Percentiles rank a stretch among this genome's conserved stretches.
Evolutionary conservation across 2,329 filamentous ascomycete species (phyloP).

Genomic region (Trichoderma gracile): DNA sequence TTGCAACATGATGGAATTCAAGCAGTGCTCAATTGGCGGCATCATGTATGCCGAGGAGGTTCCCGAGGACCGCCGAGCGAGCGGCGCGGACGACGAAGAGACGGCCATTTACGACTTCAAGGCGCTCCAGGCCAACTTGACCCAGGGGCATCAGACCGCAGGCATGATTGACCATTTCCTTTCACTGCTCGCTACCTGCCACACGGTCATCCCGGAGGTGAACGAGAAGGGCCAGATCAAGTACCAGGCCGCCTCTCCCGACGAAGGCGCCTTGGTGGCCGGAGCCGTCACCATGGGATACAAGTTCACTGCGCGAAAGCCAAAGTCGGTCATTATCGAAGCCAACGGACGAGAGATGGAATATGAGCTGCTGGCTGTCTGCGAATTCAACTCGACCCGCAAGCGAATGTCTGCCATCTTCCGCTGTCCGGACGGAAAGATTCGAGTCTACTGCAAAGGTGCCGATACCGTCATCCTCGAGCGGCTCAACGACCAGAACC

Average conservation of each 20-base stretch:
- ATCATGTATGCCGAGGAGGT: constrained; percentile 93
- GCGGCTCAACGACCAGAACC: constrained; percentile 78
- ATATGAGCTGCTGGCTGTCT: constrained; percentile 93
- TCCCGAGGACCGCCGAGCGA: constrained; percentile 83
- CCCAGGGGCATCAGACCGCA: constrained; percentile 52
- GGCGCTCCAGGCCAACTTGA: constrained; percentile 68
- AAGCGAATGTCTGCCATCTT: constrained; percentile 99
- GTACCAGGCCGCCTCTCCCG: constrained; percentile 95
- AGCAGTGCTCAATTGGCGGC: constrained; percentile 88
- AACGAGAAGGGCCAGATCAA: constrained; percentile 83
- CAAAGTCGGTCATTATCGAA: constrained; percentile 80
- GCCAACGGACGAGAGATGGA: constrained; percentile 71
- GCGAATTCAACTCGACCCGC: constrained; percentile 91
- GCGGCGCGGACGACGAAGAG: constrained; percentile 78
- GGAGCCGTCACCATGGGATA: constrained; percentile 86
- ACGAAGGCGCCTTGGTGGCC: constrained; percentile 94
- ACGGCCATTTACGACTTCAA: constrained; percentile 84
- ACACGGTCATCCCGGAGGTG: constrained; percentile 94
- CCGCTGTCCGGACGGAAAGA: constrained; percentile 92
- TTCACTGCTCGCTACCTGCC: constrained; percentile 81
- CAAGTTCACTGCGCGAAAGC: constrained; percentile 86
- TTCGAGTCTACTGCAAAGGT: constrained; percentile 92
- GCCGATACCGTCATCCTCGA: constrained; percentile 97
- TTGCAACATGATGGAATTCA: constrained; percentile 99
- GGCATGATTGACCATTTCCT: constrained; percentile 75